Evolutionary conservation across 1,284 basidiomycete species (phyloP).

Genomic region (Leccinum pachyderme): DNA sequence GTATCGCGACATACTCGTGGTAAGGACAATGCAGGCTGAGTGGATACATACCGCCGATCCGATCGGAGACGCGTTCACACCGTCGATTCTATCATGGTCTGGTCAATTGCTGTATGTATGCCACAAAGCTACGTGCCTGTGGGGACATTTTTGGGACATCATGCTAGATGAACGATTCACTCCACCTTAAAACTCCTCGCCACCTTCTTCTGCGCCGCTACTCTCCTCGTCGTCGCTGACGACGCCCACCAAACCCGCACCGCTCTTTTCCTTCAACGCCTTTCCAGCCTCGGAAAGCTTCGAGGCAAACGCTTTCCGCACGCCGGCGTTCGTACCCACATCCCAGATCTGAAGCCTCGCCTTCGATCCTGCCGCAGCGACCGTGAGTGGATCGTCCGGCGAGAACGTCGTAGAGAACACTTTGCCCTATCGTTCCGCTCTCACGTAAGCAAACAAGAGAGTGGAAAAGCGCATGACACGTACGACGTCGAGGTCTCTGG

Average conservation of each 20-base stretch:
- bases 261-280: conserved; percentile 61
- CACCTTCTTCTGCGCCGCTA: conserved; percentile 49
- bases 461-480: conserved; percentile 36
- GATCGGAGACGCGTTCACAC: too few relatives aligned
- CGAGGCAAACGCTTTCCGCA: conserved; percentile 72
- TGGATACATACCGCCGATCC: too few relatives aligned
- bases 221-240: conserved; percentile 68
- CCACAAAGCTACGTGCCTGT: not conserved
- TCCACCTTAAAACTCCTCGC: conserved; percentile 14
- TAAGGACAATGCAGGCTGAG: too few relatives aligned
- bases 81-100: too few relatives aligned
- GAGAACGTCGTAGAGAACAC: conserved; percentile 91
- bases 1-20: too few relatives aligned
- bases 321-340: conserved; percentile 76
- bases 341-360: conserved; percentile 97
- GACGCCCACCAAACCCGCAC: conserved; percentile 70
- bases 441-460: not conserved
- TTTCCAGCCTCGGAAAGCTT: conserved; percentile 73
- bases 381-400: conserved; percentile 90
- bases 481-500: conserved; percentile 91
- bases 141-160: not conserved
- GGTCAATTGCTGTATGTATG: too few relatives aligned
- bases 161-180: not conserved
- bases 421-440: conserved; percentile 67
- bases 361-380: conserved; percentile 92